These are phyloP conservation scores for Russula virescens DNA, from an alignment of 768 basidiomycete species.

Conservation along the genomic window DNA sequence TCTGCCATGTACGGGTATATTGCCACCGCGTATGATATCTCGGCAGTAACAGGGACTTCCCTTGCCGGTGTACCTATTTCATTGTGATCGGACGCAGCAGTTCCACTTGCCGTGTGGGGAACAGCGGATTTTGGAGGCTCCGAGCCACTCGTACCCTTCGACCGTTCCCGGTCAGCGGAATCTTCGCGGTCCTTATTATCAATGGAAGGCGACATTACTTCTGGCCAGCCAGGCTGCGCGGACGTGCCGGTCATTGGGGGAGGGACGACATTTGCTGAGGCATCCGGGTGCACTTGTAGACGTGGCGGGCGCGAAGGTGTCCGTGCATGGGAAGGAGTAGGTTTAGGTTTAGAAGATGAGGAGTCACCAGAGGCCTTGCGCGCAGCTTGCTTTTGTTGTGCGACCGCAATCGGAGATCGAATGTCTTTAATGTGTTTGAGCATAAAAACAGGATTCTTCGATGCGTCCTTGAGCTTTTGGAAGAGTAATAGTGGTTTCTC, in stretches of 20 bases:
- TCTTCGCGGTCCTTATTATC: constrained; percentile 42
- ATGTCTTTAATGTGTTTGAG: constrained; percentile 95
- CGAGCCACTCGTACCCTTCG: constrained; percentile 5
- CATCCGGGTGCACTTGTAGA: constrained; percentile 59
- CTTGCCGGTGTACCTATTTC: constrained; percentile 27
- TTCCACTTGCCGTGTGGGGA: constrained; percentile 27
- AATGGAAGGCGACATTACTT: constrained; percentile 55
- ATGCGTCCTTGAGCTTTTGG: constrained; percentile 93
- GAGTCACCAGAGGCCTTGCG: constrained; percentile 59
- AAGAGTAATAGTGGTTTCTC: constrained; percentile 96
- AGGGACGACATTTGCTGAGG: constrained; percentile 40
- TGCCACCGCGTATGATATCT: constrained; percentile 90
- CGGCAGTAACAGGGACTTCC: constrained; percentile 35
- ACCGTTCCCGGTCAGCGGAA: constrained; percentile 31
- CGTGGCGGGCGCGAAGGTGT: constrained; percentile 51
- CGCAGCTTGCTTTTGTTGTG: constrained; percentile 91
- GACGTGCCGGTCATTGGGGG: constrained; percentile 47
- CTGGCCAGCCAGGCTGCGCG: constrained; percentile 72
- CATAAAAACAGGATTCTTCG: constrained; percentile 99
- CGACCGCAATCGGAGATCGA: constrained; percentile 93
- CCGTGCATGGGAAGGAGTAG: constrained; percentile 35
- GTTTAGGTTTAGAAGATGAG: constrained; percentile 25
- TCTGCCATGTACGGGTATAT: constrained; percentile 99
- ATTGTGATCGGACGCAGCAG: constrained; percentile 21
- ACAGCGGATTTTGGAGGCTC: constrained; percentile 35